A percentile compares a stretch with the other conserved stretches of the same genome.
Evolutionary conservation across 179 eudicot genomes (phyloP).

Genomic region (Beta lomatogona): DNA sequence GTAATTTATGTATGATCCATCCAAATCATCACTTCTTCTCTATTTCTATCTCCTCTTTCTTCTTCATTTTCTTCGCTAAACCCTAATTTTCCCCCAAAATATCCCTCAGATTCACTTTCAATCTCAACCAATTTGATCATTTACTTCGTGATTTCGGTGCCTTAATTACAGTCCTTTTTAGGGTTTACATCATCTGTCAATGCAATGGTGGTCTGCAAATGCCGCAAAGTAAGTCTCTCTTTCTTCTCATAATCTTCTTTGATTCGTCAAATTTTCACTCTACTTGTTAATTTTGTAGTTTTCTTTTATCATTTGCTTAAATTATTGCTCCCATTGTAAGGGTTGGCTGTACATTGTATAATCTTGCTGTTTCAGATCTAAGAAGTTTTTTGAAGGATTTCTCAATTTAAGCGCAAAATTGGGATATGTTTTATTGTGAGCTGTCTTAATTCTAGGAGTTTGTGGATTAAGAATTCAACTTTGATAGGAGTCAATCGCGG

Average conservation of each 20-base stretch:
- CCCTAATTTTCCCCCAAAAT: conserved; percentile 31
- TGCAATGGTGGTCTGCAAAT: conserved; percentile 98
- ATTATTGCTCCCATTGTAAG: neutral
- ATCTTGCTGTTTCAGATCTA: conserved; percentile 6
- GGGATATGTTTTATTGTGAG: neutral
- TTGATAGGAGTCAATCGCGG: neutral
- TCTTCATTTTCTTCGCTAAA: conserved; percentile 16
- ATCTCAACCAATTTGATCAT: conserved; percentile 9
- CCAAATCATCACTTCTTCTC: neutral
- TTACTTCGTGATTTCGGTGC: neutral
- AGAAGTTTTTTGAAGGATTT: neutral
- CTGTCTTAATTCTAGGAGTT: no score
- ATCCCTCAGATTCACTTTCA: neutral
- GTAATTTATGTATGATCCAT: neutral
- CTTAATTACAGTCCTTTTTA: conserved; percentile 13
- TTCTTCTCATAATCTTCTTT: neutral
- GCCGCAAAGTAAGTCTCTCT: conserved; percentile 69
- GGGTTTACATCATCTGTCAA: conserved; percentile 24
- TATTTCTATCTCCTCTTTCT: conserved; percentile 1
- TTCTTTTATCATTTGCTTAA: neutral
- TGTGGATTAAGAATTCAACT: neutral
- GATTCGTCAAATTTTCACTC: neutral
- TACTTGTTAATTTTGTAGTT: neutral
- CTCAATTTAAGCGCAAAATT: neutral
- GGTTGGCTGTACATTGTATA: neutral